Conservation (phyloP, 2,329 filamentous ascomycete genomes). For the Penicillium sp. region DNA sequence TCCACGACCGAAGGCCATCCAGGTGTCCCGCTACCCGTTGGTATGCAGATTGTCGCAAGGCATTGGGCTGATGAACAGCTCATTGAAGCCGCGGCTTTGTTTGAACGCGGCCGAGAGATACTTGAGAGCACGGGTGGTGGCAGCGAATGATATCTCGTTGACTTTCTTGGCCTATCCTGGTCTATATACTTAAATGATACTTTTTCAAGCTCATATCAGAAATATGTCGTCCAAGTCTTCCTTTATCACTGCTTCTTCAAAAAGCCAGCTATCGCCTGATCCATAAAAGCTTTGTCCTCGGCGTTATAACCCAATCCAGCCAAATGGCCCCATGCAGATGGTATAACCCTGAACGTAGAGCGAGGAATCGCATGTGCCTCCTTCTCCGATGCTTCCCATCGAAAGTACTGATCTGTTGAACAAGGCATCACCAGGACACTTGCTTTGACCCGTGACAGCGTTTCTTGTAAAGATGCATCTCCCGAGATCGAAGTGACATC, state of each 20-base stretch:
- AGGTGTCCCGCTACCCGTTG: slow-evolving; percentile 46
- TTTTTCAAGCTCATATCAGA: too few relatives aligned
- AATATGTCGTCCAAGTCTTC: too few relatives aligned
- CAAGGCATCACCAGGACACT: slow-evolving; percentile 36
- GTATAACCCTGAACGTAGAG: slow-evolving; percentile 24
- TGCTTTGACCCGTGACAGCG: slow-evolving; percentile 13
- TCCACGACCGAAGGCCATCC: neutral
- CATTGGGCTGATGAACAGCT: slow-evolving; percentile 28
- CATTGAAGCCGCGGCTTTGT: slow-evolving; percentile 27
- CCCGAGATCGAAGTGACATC: slow-evolving; percentile 33
- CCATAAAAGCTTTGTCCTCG: slow-evolving; percentile 28
- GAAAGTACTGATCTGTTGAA: slow-evolving; percentile 38
- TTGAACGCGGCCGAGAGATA: slow-evolving; percentile 16
- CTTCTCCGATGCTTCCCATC: slow-evolving; percentile 26
- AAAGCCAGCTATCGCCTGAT: slow-evolving; percentile 22
- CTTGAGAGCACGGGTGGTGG: neutral
- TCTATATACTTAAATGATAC: too few relatives aligned
- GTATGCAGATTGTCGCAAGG: slow-evolving; percentile 54
- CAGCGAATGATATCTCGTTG: neutral
- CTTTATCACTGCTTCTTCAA: neutral
- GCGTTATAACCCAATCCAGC: slow-evolving; percentile 27
- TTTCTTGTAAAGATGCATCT: slow-evolving; percentile 12
- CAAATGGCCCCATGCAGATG: slow-evolving; percentile 32
- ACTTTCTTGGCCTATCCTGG: too few relatives aligned
- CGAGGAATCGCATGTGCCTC: slow-evolving; percentile 2